A percentile compares a stretch with the other conserved stretches of the same genome.
Evolutionary conservation across 768 basidiomycete species (phyloP).

Genomic region (Lyophyllum shimeji): DNA sequence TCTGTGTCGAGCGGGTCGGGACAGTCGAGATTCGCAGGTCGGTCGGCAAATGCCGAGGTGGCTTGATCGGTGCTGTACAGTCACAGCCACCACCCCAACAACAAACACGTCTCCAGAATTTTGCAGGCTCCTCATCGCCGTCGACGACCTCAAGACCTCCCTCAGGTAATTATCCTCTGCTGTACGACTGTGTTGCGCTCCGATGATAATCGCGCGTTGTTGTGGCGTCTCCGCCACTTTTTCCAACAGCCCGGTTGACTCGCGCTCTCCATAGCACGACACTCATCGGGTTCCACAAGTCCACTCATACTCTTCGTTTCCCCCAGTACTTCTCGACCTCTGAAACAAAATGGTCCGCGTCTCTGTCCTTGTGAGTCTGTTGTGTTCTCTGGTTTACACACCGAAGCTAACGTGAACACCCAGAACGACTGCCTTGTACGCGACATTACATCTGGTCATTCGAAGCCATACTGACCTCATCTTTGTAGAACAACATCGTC

Average conservation of each 20-base stretch:
- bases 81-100: conserved; percentile 26
- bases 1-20: conserved; percentile 12
- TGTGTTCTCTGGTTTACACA: background rate
- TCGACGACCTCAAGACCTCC: conserved; percentile 25
- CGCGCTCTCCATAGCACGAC: conserved; percentile 80
- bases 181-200: conserved; percentile 21
- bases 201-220: conserved; percentile 18
- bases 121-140: conserved; percentile 3
- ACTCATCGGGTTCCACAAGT: conserved; percentile 71
- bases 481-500: conserved; percentile 89
- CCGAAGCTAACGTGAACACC: background rate
- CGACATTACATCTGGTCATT: background rate
- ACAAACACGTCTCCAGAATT: conserved; percentile 8
- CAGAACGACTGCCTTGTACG: conserved; percentile 48
- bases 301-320: conserved; percentile 31
- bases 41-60: conserved; percentile 39
- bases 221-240: conserved; percentile 7
- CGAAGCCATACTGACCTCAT: conserved; percentile 10
- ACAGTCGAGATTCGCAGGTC: conserved; percentile 1
- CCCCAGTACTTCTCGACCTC: conserved; percentile 15
- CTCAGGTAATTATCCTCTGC: conserved; percentile 42
- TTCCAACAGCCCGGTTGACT: conserved; percentile 62
- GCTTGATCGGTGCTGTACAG: conserved; percentile 42
- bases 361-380: conserved; percentile 76
- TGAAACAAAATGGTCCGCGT: conserved; percentile 78